phyloP scores from a whole-genome alignment of 768 basidiomycete genomes.

The Mycena metata region DNA sequence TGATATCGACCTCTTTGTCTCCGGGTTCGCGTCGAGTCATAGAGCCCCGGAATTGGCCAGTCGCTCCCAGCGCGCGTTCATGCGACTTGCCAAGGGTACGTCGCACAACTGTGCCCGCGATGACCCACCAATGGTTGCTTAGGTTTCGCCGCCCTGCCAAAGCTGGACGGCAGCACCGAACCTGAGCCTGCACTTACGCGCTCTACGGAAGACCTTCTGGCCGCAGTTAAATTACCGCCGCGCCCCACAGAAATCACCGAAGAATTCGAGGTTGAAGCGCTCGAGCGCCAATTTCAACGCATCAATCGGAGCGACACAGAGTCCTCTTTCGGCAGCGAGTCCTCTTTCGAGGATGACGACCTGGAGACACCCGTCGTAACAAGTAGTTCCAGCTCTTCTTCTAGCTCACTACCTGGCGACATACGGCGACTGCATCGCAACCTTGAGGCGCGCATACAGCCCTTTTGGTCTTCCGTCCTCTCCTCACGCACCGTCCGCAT shows the following conservation, averaged over 20 bases:
- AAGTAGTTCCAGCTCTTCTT: slow-evolving; percentile 32
- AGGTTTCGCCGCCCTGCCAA: slow-evolving; percentile 85
- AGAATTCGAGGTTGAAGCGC: slow-evolving; percentile 66
- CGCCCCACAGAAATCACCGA: slow-evolving; percentile 72
- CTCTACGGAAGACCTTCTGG: slow-evolving; percentile 66
- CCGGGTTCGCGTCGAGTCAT: slow-evolving; percentile 79
- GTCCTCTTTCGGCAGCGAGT: slow-evolving; percentile 22
- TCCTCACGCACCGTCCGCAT: slow-evolving; percentile 73
- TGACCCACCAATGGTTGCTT: background rate
- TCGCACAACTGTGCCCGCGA: slow-evolving; percentile 3
- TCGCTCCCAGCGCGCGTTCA: slow-evolving; percentile 82
- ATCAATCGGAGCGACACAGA: slow-evolving; percentile 32
- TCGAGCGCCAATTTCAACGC: slow-evolving; percentile 66
- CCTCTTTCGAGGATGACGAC: slow-evolving; percentile 31
- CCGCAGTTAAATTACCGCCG: slow-evolving; percentile 64
- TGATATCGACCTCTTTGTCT: slow-evolving; percentile 79
- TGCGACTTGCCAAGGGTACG: slow-evolving; percentile 82
- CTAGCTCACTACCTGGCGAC: slow-evolving; percentile 31
- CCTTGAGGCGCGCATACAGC: slow-evolving; percentile 79
- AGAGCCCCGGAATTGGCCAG: slow-evolving; percentile 71
- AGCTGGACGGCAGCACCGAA: slow-evolving; percentile 55
- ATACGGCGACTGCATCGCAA: slow-evolving; percentile 77
- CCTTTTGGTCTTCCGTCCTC: slow-evolving; percentile 86
- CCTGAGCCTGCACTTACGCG: slow-evolving; percentile 46
- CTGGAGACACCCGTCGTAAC: slow-evolving; percentile 39